Evolutionary conservation across 2,329 filamentous ascomycete genomes (phyloP).

Genomic region (Apiospora hydei): DNA sequence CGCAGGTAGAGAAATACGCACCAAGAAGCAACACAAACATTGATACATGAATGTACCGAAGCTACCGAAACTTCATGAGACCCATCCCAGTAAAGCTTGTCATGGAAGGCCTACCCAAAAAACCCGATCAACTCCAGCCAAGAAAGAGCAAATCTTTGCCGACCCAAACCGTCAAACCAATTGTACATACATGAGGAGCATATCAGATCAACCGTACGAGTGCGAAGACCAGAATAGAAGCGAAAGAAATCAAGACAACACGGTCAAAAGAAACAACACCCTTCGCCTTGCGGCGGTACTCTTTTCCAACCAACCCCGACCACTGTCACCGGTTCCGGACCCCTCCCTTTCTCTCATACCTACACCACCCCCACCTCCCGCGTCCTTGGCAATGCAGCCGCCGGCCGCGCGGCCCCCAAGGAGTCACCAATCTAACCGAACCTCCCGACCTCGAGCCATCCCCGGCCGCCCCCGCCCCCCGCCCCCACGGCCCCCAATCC

Average conservation of each 20-base stretch:
- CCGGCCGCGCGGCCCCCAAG: not conserved
- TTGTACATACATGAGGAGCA: not conserved
- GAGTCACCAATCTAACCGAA: conserved; percentile 32
- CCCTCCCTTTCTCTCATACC: not conserved
- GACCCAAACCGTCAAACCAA: not conserved
- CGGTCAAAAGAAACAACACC: not conserved
- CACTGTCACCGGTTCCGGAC: not conserved
- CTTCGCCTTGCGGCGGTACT: not conserved
- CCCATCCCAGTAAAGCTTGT: not conserved
- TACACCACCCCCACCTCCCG: not conserved
- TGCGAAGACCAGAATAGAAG: not conserved
- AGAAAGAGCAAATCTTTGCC: not conserved
- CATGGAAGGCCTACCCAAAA: not conserved
- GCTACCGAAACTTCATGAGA: no score
- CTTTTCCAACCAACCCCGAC: not conserved
- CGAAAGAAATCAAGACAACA: not conserved
- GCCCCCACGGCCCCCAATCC: conserved; percentile 16
- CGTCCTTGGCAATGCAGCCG: not conserved
- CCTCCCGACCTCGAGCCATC: conserved; percentile 36
- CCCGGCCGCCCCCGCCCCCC: conserved; percentile 30
- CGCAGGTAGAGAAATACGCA: not conserved
- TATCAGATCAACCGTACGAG: not conserved
- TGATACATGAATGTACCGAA: no score
- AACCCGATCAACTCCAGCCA: not conserved
- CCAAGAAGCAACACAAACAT: not conserved